phyloP scores from a whole-genome alignment of 768 basidiomycete species.

The Termitomyces sp. region DNA sequence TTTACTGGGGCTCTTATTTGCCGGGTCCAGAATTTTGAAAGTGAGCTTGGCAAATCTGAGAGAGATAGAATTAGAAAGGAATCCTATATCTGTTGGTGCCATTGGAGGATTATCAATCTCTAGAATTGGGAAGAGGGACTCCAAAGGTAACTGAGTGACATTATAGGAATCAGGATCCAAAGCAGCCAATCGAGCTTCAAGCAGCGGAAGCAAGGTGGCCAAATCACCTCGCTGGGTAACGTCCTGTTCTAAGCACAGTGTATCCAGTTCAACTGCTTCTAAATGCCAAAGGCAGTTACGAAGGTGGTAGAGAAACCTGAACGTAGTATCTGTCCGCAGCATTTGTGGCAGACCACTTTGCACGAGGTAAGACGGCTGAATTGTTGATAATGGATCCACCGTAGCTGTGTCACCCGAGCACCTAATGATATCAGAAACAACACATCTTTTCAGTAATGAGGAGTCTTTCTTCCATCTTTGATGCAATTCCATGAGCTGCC shows the following conservation, averaged over 20 bases:
- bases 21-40: constrained; percentile 31
- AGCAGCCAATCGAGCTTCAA: constrained; percentile 33
- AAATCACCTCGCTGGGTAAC: constrained; percentile 12
- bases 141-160: constrained; percentile 24
- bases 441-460: constrained; percentile 26
- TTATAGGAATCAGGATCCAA: constrained; percentile 41
- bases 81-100: not conserved
- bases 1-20: constrained; percentile 28
- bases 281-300: constrained; percentile 57
- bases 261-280: constrained; percentile 22
- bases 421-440: constrained; percentile 45
- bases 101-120: constrained; percentile 4
- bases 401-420: constrained; percentile 44
- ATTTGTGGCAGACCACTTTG: constrained; percentile 66
- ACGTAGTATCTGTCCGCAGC: constrained; percentile 63
- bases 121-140: constrained; percentile 23
- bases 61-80: constrained; percentile 13
- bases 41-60: constrained; percentile 23
- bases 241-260: constrained; percentile 1
- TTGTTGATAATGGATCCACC: constrained; percentile 76
- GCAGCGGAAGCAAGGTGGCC: constrained; percentile 28
- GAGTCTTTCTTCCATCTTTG: constrained; percentile 25
- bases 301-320: constrained; percentile 77
- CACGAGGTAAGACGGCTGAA: constrained; percentile 79
- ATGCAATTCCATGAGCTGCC: constrained; percentile 19